Evolutionary conservation across 2,329 filamentous ascomycete species (phyloP).

Genomic region (Myriosclerotinia duriaeana): DNA sequence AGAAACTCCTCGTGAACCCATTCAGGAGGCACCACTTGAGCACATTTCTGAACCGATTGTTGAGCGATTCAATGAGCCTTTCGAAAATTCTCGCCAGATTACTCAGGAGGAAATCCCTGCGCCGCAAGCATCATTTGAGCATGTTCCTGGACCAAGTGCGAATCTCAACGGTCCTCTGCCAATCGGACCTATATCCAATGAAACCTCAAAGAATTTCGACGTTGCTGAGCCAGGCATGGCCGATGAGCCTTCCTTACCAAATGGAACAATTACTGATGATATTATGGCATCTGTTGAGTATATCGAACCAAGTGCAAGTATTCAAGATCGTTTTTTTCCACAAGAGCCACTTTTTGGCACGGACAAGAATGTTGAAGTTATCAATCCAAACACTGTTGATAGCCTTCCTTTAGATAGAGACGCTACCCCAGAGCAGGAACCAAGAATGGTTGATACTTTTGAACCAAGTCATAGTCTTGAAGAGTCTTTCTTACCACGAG

Average conservation of each 20-base stretch:
- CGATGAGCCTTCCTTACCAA: background rate
- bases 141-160: background rate
- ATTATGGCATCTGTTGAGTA: slow-evolving; percentile 1
- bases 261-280: background rate
- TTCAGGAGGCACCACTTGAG: background rate
- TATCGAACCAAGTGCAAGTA: background rate
- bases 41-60: background rate
- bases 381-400: background rate
- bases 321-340: background rate
- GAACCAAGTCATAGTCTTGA: slow-evolving; percentile 3
- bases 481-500: background rate
- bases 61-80: background rate
- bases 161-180: background rate
- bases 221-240: background rate
- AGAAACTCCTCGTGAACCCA: too few species aligned
- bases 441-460: background rate
- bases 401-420: background rate
- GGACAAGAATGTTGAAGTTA: background rate
- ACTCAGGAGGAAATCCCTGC: background rate
- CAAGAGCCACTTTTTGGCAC: background rate
- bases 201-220: background rate
- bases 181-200: background rate
- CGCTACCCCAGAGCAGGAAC: background rate
- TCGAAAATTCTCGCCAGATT: background rate
- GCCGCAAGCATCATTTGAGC: slow-evolving; percentile 3